These are phyloP conservation scores for Lolium rigidum DNA, from an alignment of 176 grass and related monocot species.

Conservation along the genomic window DNA sequence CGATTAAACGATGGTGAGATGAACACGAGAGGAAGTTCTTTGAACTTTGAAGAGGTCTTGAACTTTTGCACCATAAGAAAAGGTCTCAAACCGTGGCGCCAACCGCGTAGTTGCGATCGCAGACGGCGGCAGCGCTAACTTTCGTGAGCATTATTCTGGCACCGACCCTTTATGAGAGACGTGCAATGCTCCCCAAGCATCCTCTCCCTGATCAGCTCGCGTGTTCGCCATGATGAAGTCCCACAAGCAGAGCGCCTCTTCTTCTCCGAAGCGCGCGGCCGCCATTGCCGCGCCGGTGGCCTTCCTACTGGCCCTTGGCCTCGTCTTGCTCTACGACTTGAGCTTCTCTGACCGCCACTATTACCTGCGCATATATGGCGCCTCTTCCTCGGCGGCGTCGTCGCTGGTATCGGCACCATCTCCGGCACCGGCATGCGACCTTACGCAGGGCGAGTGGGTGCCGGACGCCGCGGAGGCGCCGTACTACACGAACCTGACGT, in stretches of 20 bases:
- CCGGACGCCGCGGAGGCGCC: conserved; percentile 39
- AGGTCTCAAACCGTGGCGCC: too few relatives aligned
- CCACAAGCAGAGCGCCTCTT: not conserved
- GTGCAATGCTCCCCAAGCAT: too few relatives aligned
- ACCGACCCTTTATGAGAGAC: too few relatives aligned
- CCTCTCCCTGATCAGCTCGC: too few relatives aligned
- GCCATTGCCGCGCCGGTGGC: conserved; percentile 34
- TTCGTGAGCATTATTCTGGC: too few relatives aligned
- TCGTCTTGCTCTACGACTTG: conserved; percentile 49
- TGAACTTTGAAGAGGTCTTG: too few relatives aligned
- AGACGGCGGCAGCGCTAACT: too few relatives aligned
- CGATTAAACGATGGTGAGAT: too few relatives aligned
- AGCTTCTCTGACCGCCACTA: not conserved
- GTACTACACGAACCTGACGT: conserved; percentile 80
- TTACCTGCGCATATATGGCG: conserved; percentile 1
- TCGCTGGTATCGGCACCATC: not conserved
- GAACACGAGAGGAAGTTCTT: too few relatives aligned
- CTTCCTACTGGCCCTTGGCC: conserved; percentile 27
- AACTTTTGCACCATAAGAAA: too few relatives aligned
- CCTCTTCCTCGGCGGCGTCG: not conserved
- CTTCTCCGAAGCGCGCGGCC: not conserved
- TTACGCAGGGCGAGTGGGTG: conserved; percentile 53
- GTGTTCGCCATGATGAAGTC: too few relatives aligned
- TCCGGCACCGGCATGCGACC: conserved; percentile 32
- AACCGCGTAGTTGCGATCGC: too few relatives aligned